Evolutionary conservation across 345 rosid genomes (phyloP), one percentile per base, ranked within the genome.

Genomic region (Syzygium grande): DNA sequence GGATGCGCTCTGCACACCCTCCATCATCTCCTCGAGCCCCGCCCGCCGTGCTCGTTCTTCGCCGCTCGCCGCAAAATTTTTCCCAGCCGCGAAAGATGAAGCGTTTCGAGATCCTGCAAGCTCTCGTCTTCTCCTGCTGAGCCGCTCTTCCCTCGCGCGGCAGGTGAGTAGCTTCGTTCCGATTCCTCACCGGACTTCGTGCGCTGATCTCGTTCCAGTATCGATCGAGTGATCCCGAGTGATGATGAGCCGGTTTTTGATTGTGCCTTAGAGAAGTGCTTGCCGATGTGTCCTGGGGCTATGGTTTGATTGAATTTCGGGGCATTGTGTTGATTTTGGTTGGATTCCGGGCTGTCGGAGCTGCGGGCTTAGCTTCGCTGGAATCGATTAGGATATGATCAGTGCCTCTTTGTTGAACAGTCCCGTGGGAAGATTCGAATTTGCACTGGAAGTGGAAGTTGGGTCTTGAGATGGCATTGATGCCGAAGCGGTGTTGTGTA

Each of bases 1-100:
- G 89, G 55, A 83, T 79, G 88, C 86, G 89, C 88, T 61, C 53
- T 78, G 38, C 84, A 51, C 85, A 38, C 83, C 83, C 52, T 17
- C 55, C 68, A 17, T 30, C 22, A 22, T 23, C 34, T 61, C 16
- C 53, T 8, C 41, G 52, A 52, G 5, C 29, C 55, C 78, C 8
- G n/a, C 34, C 17, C 78, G 12, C 34, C 17, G 59, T 34, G 58
- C 83, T 56, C 25, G 52, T 41, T 30, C 51, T 38, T 59, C 55
- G 19, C 21, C 79, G 52, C 22, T 46, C 25, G 63, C 61, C 86
- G 46, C 29, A 54, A n/a, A 1, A 21, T 17, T 29, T 7, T 6
- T 25, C 30, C 29, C 51, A 9, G 52, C 29, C 55, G 58, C 46
- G 84, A 11, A 15, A 52, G 17, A 10, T 51, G 61, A 21, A 22